Conservation (phyloP, 495 filamentous ascomycete genomes). For the Xylaria venustula region DNA sequence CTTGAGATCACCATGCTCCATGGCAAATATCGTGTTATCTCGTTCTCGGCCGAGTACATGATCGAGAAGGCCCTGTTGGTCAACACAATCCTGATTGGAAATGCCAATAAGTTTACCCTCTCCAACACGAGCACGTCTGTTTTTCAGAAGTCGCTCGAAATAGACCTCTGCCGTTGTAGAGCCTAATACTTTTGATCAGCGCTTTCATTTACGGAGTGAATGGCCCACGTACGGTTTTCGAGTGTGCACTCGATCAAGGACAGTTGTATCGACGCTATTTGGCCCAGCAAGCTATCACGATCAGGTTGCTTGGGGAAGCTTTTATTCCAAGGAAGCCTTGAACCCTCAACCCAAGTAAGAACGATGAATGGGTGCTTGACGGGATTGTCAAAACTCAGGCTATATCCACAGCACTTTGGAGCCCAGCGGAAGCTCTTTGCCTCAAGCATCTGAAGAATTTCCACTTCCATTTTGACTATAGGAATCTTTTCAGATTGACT, state of each 20-base stretch:
- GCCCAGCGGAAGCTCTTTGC: neutral
- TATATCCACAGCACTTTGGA: neutral
- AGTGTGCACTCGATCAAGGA: neutral
- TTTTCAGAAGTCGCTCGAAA: neutral
- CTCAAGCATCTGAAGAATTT: neutral
- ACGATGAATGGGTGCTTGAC: neutral
- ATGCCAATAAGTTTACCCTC: neutral
- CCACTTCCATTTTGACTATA: neutral
- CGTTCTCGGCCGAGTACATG: neutral
- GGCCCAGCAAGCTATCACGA: neutral
- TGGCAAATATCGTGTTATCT: neutral
- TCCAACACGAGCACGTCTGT: neutral
- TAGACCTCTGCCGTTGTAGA: neutral
- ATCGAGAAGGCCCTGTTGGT: neutral
- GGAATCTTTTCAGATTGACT: neutral
- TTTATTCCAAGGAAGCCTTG: neutral
- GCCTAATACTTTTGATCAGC: neutral
- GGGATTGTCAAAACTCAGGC: neutral
- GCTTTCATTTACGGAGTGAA: neutral
- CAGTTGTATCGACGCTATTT: conserved; percentile 5
- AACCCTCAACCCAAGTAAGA: neutral
- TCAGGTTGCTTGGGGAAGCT: neutral
- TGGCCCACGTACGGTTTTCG: neutral
- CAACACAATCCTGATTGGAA: neutral
- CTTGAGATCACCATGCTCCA: conserved; percentile 5